Evolutionary conservation across 305 asterid genomes (phyloP), one percentile per base, ranked within the genome.

Genomic region (Fraxinus sp.): DNA sequence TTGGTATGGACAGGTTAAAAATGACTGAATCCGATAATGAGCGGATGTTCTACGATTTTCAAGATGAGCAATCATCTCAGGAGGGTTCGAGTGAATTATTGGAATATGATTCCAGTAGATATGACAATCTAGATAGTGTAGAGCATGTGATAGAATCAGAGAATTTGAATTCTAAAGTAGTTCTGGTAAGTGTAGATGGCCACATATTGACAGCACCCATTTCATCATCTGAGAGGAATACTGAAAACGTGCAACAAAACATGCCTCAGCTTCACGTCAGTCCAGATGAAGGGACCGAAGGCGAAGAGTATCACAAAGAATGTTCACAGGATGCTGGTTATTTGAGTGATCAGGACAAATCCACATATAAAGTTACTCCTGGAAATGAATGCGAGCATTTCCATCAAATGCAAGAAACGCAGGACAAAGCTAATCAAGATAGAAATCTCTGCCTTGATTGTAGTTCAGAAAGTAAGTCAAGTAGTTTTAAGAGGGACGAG

Each of bases 111-210:
- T 91, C 97, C 46, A 78, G 88, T 62, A 82, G 91, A 82, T 92
- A 83, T 73, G 93, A 93, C 66, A 90, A 89, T 87, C 81, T 94
- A 82, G 97, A 91, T 30, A 77, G 87, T 5, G 82, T 89, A 83
- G 94, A 89, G 68, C 88, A 86, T 80, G 90, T 85, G 76, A 62
- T 92, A 79, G 97, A 91, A 79, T 87, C 95, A 76, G 88, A 91
- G 74, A 83, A 75, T 80, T 86, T 86, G 6, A 90, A 78, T 83
- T 93, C 98, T 5, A 98, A 93, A 88, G 97, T 95, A 80, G 95
- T 95, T 87, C 85, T 95, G 83, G 97, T 93, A 75, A 95, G 98
- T 68, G 93, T 92, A 36, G 98, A 95, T 77, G 98, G 98, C 35
- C 96, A 91, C 79, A 86, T 95, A 87, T 84, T 93, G 77, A 93